Conservation (phyloP, 83 land plant species). For the Thuja plicata region DNA sequence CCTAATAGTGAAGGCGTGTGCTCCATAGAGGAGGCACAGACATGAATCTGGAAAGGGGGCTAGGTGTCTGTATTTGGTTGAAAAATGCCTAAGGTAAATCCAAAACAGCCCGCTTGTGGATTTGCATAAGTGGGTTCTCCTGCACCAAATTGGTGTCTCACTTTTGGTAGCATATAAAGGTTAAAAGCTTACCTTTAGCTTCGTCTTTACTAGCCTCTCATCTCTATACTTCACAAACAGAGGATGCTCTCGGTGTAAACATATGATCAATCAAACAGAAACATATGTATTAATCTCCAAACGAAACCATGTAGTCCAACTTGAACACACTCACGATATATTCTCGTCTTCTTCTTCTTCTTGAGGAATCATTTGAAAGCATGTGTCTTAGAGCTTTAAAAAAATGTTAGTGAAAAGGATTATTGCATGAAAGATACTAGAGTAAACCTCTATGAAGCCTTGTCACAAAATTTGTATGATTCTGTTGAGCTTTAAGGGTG, state of each 20-base stretch:
- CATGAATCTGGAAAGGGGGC: background rate
- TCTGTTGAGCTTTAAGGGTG: background rate
- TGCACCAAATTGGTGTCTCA: background rate
- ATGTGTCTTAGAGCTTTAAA: background rate
- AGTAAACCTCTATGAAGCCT: conserved; percentile 2
- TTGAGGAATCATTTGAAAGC: background rate
- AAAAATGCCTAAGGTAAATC: background rate
- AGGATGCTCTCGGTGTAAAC: background rate
- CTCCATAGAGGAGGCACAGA: background rate
- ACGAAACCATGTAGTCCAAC: background rate
- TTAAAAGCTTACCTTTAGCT: background rate
- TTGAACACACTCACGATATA: background rate
- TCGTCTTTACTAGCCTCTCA: background rate
- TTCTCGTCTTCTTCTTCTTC: background rate
- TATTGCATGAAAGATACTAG: background rate
- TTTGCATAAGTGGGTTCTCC: background rate
- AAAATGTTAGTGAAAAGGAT: background rate
- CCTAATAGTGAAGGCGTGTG: background rate
- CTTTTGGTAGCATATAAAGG: background rate
- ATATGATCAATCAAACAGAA: background rate
- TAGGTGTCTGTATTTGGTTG: background rate
- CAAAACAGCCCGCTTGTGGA: background rate
- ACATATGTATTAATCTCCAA: background rate
- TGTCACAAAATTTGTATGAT: background rate
- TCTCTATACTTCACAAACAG: background rate